Base-by-base conservation (phyloP, 164 flowering plant genomes). In the Amborella trichopoda region DNA sequence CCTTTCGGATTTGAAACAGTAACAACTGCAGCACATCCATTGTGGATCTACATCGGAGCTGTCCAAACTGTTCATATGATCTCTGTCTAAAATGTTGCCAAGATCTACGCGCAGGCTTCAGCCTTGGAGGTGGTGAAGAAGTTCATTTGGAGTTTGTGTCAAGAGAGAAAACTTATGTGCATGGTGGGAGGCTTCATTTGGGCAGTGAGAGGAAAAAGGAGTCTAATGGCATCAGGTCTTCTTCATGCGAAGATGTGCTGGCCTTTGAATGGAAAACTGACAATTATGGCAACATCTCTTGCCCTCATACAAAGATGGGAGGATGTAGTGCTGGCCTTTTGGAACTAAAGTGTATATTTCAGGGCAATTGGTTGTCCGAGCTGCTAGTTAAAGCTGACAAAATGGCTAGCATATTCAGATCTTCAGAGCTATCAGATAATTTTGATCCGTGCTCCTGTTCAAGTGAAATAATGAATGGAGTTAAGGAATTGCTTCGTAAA, bases 311-410 rank as follows among this genome's bases (percentile, higher is more conserved):
- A 52, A 22, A 47, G 10, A 13, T 54, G 44, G 58, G 58, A 26
- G 58, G 58, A 9, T 55, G 59, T 46, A 46, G 46, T 16, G 45
- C n/a, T 10, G 40, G 22, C 20, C 26, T 46, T 55, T 40, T 55
- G 28, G 38, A 46, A 11, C 20, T 55, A 23, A 47, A 55, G 19
- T 47, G 50, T 38, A 28, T 55, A 14, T 27, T 46, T 30, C 52
- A 51, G 3, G 33, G 28, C n/a, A 28, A 46, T 10, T 9, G 34
- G 47, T 67, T 81, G 32, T 56, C 67, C 11, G 59, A 68, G 8
- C 54, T 87, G 60, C 46, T 66, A 11, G 40, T 48, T 39, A 61
- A 61, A 39, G 95, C 77, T 4, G 85, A 83, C 59, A 52, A 73
- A 39, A 40, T 75, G 0, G 58, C 46, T 4, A 4, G 28, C 26